Evolutionary conservation across 202 grass and related monocot genomes (phyloP).

Genomic region (Carex arenaria): DNA sequence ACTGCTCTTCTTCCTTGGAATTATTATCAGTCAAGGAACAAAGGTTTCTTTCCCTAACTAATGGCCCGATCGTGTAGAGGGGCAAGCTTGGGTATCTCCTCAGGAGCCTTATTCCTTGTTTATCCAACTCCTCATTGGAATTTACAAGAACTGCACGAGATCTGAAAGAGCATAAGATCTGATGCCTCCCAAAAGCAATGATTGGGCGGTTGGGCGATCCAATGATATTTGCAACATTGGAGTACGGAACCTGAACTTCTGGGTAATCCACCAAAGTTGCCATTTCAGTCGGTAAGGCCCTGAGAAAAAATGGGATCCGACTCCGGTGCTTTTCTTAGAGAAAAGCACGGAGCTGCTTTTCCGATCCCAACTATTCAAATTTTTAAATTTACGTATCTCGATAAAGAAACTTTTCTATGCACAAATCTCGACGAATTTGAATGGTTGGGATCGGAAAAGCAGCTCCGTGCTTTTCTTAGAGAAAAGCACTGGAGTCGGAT

Average conservation of each 20-base stretch:
- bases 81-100: conserved; percentile 1
- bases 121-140: conserved; percentile 18
- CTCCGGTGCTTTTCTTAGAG: too few species aligned
- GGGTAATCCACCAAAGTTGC: conserved; percentile 12
- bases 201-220: background rate
- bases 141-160: conserved; percentile 22
- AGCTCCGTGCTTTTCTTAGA: too few species aligned
- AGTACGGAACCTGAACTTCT: background rate
- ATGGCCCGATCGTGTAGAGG: background rate
- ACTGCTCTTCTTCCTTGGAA: background rate
- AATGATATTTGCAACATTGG: background rate
- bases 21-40: background rate
- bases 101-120: background rate
- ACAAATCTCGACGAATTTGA: too few species aligned
- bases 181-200: background rate
- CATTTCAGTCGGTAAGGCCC: background rate
- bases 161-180: background rate
- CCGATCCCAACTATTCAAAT: too few species aligned
- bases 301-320: background rate
- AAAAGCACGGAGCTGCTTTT: too few species aligned
- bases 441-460: too few species aligned
- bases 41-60: background rate
- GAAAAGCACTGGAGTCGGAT: too few species aligned
- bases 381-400: too few species aligned
- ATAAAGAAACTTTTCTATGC: too few species aligned